Conservation (phyloP, 2,329 filamentous ascomycete genomes). For the Aspergillus pseudoviridinutans region DNA sequence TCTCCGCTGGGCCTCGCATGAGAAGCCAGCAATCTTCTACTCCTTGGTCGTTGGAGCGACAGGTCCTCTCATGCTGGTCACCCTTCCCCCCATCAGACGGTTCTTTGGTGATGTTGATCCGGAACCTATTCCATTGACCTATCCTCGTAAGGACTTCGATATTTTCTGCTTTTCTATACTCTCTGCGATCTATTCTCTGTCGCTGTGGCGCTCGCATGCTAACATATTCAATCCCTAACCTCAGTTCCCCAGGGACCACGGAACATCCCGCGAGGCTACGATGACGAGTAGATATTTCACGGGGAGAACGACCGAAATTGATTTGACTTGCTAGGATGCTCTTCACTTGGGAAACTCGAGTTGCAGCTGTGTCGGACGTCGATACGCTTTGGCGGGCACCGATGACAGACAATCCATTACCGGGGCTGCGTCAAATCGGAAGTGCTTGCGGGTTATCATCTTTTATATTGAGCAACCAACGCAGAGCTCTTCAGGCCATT, state of each 20-base stretch:
- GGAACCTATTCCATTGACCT: slow-evolving; percentile 75
- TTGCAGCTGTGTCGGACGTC: background rate
- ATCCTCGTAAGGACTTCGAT: slow-evolving; percentile 70
- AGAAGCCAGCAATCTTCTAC: slow-evolving; percentile 90
- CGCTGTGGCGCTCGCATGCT: background rate
- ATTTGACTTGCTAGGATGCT: slow-evolving; percentile 1
- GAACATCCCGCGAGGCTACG: slow-evolving; percentile 44
- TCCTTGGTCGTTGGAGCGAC: slow-evolving; percentile 68
- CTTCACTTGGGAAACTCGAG: background rate
- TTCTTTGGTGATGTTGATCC: slow-evolving; percentile 70
- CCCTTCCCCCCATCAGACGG: slow-evolving; percentile 69
- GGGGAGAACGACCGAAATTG: slow-evolving; percentile 8
- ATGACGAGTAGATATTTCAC: slow-evolving; percentile 36
- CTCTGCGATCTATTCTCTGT: background rate
- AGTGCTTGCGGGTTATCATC: background rate
- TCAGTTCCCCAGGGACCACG: slow-evolving; percentile 46
- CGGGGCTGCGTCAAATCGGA: background rate
- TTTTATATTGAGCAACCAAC: background rate
- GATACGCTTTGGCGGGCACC: background rate
- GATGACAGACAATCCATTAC: background rate
- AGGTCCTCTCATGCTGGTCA: slow-evolving; percentile 67
- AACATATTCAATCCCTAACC: background rate
- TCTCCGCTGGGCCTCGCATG: slow-evolving; percentile 79
- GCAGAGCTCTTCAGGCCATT: background rate
- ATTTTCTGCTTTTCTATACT: background rate